A percentile compares a stretch with the other conserved stretches of the same genome.
Conservation (phyloP, 352 stramenopile genomes). For the Globisporangium carolinianum region DNA sequence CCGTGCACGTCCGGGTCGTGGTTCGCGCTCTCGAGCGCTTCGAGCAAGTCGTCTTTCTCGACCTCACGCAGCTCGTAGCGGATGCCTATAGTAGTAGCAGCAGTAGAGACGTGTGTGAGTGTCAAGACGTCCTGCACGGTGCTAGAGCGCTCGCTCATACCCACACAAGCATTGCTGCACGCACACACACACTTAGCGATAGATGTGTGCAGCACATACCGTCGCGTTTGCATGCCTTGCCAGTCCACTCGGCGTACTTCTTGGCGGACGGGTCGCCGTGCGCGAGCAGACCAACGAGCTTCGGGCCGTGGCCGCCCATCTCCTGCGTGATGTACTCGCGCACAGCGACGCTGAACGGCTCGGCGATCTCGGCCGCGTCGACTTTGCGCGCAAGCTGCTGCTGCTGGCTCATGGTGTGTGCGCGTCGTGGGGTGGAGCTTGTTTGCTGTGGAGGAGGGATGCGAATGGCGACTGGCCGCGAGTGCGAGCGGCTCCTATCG, state of each 20-base stretch:
- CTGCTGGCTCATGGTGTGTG: slow-evolving; percentile 1
- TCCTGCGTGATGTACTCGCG: slow-evolving; percentile 73
- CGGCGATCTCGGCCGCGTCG: slow-evolving; percentile 73
- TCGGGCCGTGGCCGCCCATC: slow-evolving; percentile 73
- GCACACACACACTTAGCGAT: background rate
- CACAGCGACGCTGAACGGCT: slow-evolving; percentile 83
- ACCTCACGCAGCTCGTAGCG: slow-evolving; percentile 94
- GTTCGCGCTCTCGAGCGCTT: slow-evolving; percentile 92
- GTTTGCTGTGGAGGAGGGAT: no score
- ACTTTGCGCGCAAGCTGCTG: slow-evolving; percentile 39
- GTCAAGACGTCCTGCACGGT: background rate
- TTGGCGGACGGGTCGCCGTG: slow-evolving; percentile 92
- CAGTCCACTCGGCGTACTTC: slow-evolving; percentile 97
- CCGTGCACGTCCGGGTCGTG: slow-evolving; percentile 91
- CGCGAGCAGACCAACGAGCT: slow-evolving; percentile 90
- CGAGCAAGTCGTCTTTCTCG: slow-evolving; percentile 91
- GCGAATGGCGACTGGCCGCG: no score
- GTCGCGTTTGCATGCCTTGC: slow-evolving; percentile 91
- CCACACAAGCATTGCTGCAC: no score
- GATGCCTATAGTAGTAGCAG: slow-evolving; percentile 45
- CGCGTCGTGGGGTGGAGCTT: no score
- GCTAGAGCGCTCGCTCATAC: no score
- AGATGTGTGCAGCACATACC: slow-evolving; percentile 12
- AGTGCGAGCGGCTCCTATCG: no score
- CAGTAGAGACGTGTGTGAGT: background rate